These are phyloP conservation scores for Phytomonas francai DNA, from an alignment of 208 protist genomes.

Conservation along the genomic window DNA sequence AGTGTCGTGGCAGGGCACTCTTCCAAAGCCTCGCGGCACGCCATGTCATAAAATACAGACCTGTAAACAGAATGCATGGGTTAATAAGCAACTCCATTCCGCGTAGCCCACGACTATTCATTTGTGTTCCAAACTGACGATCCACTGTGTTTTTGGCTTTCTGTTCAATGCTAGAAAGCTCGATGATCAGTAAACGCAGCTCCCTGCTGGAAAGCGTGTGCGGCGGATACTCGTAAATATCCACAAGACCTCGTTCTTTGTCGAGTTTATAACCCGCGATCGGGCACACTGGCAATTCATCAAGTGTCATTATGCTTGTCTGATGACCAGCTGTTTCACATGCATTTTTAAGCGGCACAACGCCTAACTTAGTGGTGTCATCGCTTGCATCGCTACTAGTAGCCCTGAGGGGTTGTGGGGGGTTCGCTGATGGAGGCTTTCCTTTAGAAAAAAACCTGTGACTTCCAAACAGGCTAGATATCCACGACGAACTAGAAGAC, in stretches of 20 bases:
- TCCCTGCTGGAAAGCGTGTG: slow-evolving; percentile 31
- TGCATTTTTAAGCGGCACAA: not conserved
- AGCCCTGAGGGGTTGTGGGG: not conserved
- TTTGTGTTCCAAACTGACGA: slow-evolving; percentile 29
- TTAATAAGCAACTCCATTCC: slow-evolving; percentile 57
- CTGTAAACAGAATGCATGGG: slow-evolving; percentile 41
- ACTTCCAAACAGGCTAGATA: not conserved
- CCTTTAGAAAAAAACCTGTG: not conserved
- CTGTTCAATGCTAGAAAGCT: slow-evolving; percentile 59
- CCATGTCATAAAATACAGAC: slow-evolving; percentile 65
- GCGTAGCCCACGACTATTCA: slow-evolving; percentile 36
- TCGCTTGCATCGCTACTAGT: not conserved
- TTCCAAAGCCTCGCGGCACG: slow-evolving; percentile 58
- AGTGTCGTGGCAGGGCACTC: slow-evolving; percentile 47
- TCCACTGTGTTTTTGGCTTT: slow-evolving; percentile 58
- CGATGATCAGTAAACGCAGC: slow-evolving; percentile 34
- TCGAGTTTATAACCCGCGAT: slow-evolving; percentile 49
- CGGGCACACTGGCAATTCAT: slow-evolving; percentile 40
- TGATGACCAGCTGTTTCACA: not conserved
- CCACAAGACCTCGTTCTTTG: slow-evolving; percentile 32
- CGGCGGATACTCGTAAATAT: slow-evolving; percentile 25
- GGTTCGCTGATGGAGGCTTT: not conserved
- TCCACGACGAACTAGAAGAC: not conserved
- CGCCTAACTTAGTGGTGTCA: not conserved
- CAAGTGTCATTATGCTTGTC: not conserved